phyloP scores from a whole-genome alignment of 306 rosid species.

The Myrica gale region DNA sequence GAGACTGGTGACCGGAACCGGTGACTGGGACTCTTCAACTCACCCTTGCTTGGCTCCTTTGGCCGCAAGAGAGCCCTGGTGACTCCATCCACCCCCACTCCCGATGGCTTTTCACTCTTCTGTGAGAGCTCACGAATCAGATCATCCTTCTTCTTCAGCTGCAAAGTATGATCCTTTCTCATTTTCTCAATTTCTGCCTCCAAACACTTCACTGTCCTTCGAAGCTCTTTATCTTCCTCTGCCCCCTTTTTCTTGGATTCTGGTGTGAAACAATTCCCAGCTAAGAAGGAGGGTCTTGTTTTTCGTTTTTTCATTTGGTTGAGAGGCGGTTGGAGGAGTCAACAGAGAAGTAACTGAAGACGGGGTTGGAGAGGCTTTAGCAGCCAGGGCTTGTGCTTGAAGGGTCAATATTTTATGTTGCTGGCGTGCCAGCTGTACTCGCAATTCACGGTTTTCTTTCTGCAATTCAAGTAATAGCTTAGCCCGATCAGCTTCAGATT shows the following conservation, averaged over 20 bases:
- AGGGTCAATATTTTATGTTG: slow-evolving; percentile 72
- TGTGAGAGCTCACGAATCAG: slow-evolving; percentile 56
- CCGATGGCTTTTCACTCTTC: slow-evolving; percentile 45
- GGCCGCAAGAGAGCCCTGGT: slow-evolving; percentile 52
- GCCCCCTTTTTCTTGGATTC: slow-evolving; percentile 66
- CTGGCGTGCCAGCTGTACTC: slow-evolving; percentile 71
- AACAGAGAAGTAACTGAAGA: slow-evolving; percentile 61
- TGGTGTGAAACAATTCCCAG: slow-evolving; percentile 73
- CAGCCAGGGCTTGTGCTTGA: slow-evolving; percentile 70
- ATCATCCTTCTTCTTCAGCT: slow-evolving; percentile 75
- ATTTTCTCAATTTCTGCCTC: slow-evolving; percentile 75
- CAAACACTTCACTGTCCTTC: slow-evolving; percentile 53
- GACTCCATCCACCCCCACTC: slow-evolving; percentile 27
- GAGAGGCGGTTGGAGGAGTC: slow-evolving; percentile 71
- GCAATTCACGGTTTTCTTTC: slow-evolving; percentile 79
- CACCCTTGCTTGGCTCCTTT: slow-evolving; percentile 64
- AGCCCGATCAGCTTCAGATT: slow-evolving; percentile 70
- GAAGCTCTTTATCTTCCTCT: slow-evolving; percentile 59
- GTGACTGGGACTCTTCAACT: slow-evolving; percentile 66
- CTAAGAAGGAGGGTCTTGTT: slow-evolving; percentile 65
- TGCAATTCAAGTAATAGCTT: slow-evolving; percentile 77
- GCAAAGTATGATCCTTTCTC: slow-evolving; percentile 63
- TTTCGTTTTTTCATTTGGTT: slow-evolving; percentile 58
- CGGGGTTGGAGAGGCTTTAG: slow-evolving; percentile 73
- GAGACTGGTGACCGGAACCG: slow-evolving; percentile 81